Base-by-base conservation (phyloP, 192 early-diverging fungal genomes). In the Podila epicladia region DNA sequence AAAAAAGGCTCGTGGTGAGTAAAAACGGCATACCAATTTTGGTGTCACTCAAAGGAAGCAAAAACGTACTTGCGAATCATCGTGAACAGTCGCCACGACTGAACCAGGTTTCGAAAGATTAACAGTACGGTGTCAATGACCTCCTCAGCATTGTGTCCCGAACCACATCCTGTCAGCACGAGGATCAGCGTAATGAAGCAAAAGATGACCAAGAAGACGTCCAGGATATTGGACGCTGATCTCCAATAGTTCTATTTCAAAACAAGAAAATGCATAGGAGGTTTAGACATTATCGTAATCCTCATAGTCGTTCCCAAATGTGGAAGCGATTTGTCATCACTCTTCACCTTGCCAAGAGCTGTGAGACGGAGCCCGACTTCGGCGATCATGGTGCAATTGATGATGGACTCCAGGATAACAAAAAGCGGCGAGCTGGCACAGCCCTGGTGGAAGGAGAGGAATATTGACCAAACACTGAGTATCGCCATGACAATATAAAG, bases 341-440 rank as follows among this genome's bases (percentile, higher is more conserved):
- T 29, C 0, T 45, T 62, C 75, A 91, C 90, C 75, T 84, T 79
- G 38, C 92, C 84, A 64, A 92, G 86, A 4, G 94, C 94, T 0
- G 93, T 73, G 5, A 87, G 74, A 19, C 94, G 88, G 28, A 91
- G 85, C 2, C 82, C 75, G 5, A 95, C 92, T 75, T 95, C 94
- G 22, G 88, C 71, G 59, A 93, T 89, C 94, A 95, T 95, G 64
- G 91, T 91, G 20, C 89, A 58, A 63, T 93, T 94, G 59, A 95
- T 88, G 22, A 91, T 86, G 29, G 88, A 85, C 64, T 95, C 94
- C 29, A 94, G 74, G 19, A 90, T 65, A 37, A 95, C 89, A 67
- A 95, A 95, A 9, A 91, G 83, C 26, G 87, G 41, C 41, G 92
- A 92, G 19, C 71, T 73, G n/a, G 77, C 72, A 26, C 77, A 80